A percentile compares a stretch with the other conserved stretches of the same genome.
These are phyloP conservation scores for Monosporascus ibericus DNA, from an alignment of 2,329 filamentous ascomycete species.

Conservation along the genomic window DNA sequence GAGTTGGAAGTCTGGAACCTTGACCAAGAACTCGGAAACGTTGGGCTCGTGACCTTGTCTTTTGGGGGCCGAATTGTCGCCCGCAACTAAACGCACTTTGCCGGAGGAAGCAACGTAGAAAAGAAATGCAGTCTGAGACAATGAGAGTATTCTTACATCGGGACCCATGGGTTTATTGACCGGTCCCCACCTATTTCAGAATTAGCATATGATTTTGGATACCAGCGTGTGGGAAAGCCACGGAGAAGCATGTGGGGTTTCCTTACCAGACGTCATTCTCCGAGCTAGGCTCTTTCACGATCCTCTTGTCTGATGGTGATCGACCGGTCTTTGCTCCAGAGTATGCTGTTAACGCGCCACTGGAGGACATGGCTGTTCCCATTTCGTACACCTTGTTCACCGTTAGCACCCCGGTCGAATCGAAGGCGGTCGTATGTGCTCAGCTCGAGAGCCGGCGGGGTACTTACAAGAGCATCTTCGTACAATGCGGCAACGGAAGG, in stretches of 20 bases:
- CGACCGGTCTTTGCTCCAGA: slow-evolving; percentile 97
- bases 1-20: background rate
- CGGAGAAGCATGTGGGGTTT: background rate
- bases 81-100: background rate
- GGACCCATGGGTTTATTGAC: slow-evolving; percentile 99
- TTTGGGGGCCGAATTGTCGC: background rate
- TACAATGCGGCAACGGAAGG: slow-evolving; percentile 93
- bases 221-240: background rate
- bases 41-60: background rate
- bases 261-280: slow-evolving; percentile 81
- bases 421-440: slow-evolving; percentile 8
- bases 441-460: background rate
- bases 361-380: slow-evolving; percentile 93
- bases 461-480: slow-evolving; percentile 84
- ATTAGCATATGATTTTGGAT: background rate
- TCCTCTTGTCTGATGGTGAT: slow-evolving; percentile 93
- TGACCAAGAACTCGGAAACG: background rate
- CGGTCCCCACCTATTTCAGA: slow-evolving; percentile 67
- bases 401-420: slow-evolving; percentile 12
- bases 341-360: slow-evolving; percentile 92
- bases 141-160: slow-evolving; percentile 62
- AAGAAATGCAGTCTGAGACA: slow-evolving; percentile 2
- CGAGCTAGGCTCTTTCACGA: slow-evolving; percentile 85
- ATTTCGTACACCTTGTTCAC: slow-evolving; percentile 69
- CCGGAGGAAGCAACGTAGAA: slow-evolving; percentile 6